A percentile compares a stretch with the other conserved stretches of the same genome.
These are phyloP conservation scores for Coprinopsis strossmayeri DNA, from an alignment of 768 basidiomycete species.

Conservation along the genomic window DNA sequence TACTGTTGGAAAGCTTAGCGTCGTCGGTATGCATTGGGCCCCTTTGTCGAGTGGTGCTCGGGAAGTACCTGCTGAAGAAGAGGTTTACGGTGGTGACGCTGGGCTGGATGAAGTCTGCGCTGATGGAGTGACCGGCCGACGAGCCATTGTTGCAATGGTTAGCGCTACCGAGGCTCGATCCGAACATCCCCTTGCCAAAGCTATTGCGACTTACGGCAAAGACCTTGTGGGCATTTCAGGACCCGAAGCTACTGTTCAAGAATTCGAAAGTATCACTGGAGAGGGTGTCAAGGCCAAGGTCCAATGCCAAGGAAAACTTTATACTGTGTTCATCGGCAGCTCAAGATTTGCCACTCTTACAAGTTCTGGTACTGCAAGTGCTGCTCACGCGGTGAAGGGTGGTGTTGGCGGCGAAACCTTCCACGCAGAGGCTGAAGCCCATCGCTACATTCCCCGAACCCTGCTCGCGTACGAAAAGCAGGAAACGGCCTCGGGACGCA, in stretches of 20 bases:
- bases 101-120: slow-evolving; percentile 42
- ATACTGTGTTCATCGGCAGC: slow-evolving; percentile 71
- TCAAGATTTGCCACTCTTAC: slow-evolving; percentile 51
- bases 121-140: slow-evolving; percentile 56
- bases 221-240: slow-evolving; percentile 42
- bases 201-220: slow-evolving; percentile 79
- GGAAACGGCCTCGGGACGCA: slow-evolving; percentile 71
- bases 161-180: slow-evolving; percentile 85
- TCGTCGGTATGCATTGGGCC: slow-evolving; percentile 75
- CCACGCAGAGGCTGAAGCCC: slow-evolving; percentile 15
- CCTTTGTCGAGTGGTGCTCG: slow-evolving; percentile 10
- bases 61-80: slow-evolving; percentile 20
- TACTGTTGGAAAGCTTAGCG: slow-evolving; percentile 88
- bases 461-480: slow-evolving; percentile 60
- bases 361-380: slow-evolving; percentile 54
- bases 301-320: slow-evolving; percentile 41
- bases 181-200: slow-evolving; percentile 94
- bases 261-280: slow-evolving; percentile 87
- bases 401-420: slow-evolving; percentile 12
- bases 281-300: slow-evolving; percentile 78
- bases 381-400: slow-evolving; percentile 44
- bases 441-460: slow-evolving; percentile 44
- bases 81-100: slow-evolving; percentile 38
- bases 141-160: slow-evolving; percentile 71
- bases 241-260: slow-evolving; percentile 51